Conservation (phyloP, 2,329 filamentous ascomycete species). For the Onygenales sp. region DNA sequence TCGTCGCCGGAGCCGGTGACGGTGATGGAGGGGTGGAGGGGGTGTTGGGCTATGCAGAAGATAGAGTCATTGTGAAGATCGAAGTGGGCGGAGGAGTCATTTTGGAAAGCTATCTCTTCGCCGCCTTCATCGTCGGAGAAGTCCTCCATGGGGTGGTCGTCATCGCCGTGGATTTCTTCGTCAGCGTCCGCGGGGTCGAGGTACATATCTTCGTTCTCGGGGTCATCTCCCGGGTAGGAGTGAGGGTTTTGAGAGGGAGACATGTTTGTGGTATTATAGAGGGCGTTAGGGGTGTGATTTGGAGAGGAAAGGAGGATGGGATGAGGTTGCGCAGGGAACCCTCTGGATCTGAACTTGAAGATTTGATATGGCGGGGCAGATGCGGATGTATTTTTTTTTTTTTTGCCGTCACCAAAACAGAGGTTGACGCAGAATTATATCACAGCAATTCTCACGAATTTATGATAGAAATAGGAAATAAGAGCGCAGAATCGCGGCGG, state of each 20-base stretch:
- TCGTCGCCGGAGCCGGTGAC: slow-evolving; percentile 84
- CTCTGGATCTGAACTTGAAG: background rate
- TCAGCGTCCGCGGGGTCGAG: slow-evolving; percentile 68
- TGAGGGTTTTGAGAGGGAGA: background rate
- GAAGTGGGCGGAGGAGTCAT: slow-evolving; percentile 90
- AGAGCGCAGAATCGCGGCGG: no score
- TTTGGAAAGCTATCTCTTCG: slow-evolving; percentile 67
- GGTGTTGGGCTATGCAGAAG: slow-evolving; percentile 92
- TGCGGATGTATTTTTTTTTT: background rate
- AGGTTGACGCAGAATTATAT: background rate
- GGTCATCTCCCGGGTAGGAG: slow-evolving; percentile 26
- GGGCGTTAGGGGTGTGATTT: background rate
- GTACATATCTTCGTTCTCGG: slow-evolving; percentile 60
- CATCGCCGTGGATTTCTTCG: slow-evolving; percentile 64
- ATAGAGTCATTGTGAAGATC: slow-evolving; percentile 84
- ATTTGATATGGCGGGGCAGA: background rate
- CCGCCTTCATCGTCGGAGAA: slow-evolving; percentile 54
- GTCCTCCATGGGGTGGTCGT: slow-evolving; percentile 71
- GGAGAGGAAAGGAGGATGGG: background rate
- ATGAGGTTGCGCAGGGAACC: no score
- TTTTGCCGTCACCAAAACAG: background rate
- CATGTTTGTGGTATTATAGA: slow-evolving; percentile 4
- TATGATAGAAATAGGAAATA: background rate
- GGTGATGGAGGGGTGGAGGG: slow-evolving; percentile 63
- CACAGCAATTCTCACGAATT: background rate